Evolutionary conservation across 257 asterid genomes (phyloP), one percentile per base, ranked within the genome.

Genomic region (Solanum verrucosum): DNA sequence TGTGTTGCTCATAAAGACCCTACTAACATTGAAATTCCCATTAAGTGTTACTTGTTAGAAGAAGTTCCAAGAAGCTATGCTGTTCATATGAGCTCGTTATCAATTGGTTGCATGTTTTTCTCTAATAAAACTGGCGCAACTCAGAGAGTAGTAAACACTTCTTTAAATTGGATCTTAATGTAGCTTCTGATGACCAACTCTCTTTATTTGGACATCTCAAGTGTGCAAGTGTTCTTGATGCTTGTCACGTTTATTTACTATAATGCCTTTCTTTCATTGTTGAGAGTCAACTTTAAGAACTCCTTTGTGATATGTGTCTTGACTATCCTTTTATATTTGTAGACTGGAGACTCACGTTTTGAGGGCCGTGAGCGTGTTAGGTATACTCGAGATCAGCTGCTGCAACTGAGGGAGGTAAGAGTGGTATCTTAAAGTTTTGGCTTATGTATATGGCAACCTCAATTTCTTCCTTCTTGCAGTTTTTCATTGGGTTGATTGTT

Each of bases 401-500:
- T 96, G 90, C 96, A 90, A 92, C 92, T 96, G 73, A 94, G 95
- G 90, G 98, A 94, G 99, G 99, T 97, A 91, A 91, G 79, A 31
- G 52, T 81, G 33, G 12, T 16, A 67, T 85, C 38, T 82, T 88
- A 15, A 25, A 37, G 70, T 38, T 90, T 35, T 87, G 31, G 82
- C 20, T 75, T 40, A 60, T 86, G 70, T 34, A 23, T n/a, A 11
- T 67, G 68, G 13, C 33, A 33, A 18, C 82, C 42, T 83, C 7
- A 11, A 60, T 49, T 38, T 60, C 56, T 82, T 13, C 14, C 59
- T 23, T 37, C 71, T 68, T 88, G 13, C 42, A 40, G 37, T 83
- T 33, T 88, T 33, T 44, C 9, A 65, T 46, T 40, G 44, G 88
- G 44, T 81, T 88, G 74, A 40, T 89, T 89, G n/a, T 34, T 40